Evolutionary conservation across 2,329 filamentous ascomycete genomes (phyloP).

Genomic region (Tympanopsis confertula): DNA sequence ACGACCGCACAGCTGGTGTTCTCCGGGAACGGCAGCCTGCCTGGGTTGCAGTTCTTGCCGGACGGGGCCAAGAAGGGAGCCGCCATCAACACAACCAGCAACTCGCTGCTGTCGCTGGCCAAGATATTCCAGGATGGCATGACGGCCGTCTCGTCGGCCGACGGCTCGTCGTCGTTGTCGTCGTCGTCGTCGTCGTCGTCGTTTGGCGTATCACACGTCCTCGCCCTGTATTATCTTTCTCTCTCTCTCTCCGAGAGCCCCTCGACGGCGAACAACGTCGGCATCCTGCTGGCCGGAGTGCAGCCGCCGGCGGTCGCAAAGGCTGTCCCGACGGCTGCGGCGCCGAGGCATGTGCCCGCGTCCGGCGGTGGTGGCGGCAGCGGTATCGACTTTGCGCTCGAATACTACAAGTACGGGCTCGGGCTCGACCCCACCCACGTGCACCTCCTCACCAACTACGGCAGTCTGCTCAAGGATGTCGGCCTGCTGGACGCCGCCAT

Average conservation of each 20-base stretch:
- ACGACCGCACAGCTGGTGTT: constrained; percentile 78
- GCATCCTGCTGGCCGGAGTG: constrained; percentile 88
- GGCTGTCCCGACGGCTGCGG: constrained; percentile 18
- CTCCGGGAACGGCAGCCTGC: constrained; percentile 55
- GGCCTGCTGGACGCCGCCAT: constrained; percentile 86
- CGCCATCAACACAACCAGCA: constrained; percentile 86
- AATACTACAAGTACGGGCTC: constrained; percentile 92
- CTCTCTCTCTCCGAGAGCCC: constrained; percentile 89
- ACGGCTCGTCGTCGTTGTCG: constrained; percentile 44
- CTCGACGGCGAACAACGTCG: constrained; percentile 95
- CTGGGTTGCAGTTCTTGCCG: constrained; percentile 63
- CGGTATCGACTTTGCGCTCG: constrained; percentile 74
- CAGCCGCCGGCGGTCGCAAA: constrained; percentile 48
- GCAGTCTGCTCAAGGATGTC: constrained; percentile 90
- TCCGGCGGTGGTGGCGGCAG: constrained; percentile 42
- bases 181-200: constrained; percentile 45
- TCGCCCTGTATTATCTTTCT: constrained; percentile 90
- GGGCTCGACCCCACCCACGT: constrained; percentile 79
- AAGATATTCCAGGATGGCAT: constrained; percentile 98
- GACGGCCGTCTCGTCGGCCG: constrained; percentile 53
- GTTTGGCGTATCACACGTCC: constrained; percentile 77
- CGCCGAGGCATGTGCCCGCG: constrained; percentile 6
- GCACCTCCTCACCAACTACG: constrained; percentile 91
- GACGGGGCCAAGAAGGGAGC: constrained; percentile 64
- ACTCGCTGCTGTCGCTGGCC: constrained; percentile 82